Percentiles rank a stretch among this genome's conserved stretches.
Evolutionary conservation across 2,329 filamentous ascomycete genomes (phyloP).

Genomic region (Calonectria pauciramosa): DNA sequence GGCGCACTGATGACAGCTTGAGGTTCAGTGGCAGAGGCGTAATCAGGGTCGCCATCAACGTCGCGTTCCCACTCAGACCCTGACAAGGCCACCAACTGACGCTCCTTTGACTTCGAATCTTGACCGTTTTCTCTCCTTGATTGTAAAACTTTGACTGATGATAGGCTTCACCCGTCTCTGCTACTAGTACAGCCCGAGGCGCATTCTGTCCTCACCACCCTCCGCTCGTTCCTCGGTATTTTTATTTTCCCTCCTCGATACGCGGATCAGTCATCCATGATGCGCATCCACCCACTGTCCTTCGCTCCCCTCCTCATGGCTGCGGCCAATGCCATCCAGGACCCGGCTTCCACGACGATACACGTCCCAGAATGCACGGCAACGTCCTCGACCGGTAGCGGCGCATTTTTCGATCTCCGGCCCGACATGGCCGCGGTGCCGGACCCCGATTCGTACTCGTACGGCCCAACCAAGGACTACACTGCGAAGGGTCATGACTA

Average conservation of each 20-base stretch:
- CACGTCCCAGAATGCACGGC: conserved; percentile 67
- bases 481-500: conserved; percentile 82
- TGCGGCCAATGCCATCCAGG: conserved; percentile 50
- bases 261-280: conserved; percentile 26
- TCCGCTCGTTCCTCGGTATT: not conserved
- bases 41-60: conserved; percentile 13
- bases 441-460: conserved; percentile 58
- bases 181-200: conserved; percentile 24
- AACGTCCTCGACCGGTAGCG: conserved; percentile 66
- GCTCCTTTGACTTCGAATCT: conserved; percentile 19
- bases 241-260: not conserved
- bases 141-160: conserved; percentile 17
- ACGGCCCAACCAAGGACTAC: conserved; percentile 64
- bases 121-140: not conserved
- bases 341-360: conserved; percentile 57
- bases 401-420: conserved; percentile 71
- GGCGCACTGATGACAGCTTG: conserved; percentile 31
- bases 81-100: conserved; percentile 17
- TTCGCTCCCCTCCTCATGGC: conserved; percentile 55
- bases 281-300: conserved; percentile 46
- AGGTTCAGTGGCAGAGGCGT: conserved; percentile 24
- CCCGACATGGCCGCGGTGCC: conserved; percentile 64
- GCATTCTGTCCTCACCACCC: conserved; percentile 1
- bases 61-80: not conserved
- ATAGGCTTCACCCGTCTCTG: conserved; percentile 5